phyloP scores from a whole-genome alignment of 208 protist genomes.

The Trichomonas gallinae region DNA sequence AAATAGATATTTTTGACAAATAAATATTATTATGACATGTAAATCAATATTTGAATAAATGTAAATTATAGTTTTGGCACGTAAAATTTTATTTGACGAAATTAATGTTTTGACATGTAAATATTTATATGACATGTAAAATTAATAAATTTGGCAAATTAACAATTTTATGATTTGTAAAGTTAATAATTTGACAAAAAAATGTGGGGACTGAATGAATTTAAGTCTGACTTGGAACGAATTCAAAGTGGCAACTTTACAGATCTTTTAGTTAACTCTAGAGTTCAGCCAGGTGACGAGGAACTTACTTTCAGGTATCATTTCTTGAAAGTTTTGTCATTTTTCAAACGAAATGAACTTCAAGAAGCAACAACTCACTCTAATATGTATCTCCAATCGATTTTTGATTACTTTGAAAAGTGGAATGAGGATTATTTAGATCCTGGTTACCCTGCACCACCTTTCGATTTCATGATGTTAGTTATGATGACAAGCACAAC shows the following conservation, averaged over 20 bases:
- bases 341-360: neutral
- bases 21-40: too few species aligned
- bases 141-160: too few species aligned
- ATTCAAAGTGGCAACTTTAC: neutral
- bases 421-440: neutral
- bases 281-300: neutral
- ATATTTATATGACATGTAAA: too few species aligned
- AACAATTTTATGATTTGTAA: too few species aligned
- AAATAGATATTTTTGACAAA: too few species aligned
- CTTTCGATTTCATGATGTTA: neutral
- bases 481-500: neutral
- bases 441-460: neutral
- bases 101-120: too few species aligned
- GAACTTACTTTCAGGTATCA: neutral
- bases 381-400: neutral
- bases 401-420: neutral
- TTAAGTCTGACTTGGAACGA: neutral
- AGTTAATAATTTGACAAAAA: neutral
- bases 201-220: neutral
- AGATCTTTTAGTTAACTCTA: neutral
- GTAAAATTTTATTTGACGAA: too few species aligned
- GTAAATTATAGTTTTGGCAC: too few species aligned
- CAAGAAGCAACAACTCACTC: neutral
- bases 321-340: neutral
- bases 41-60: too few species aligned